Evolutionary conservation across 2,329 filamentous ascomycete species (phyloP).

Genomic region (Calonectria hawksworthii): DNA sequence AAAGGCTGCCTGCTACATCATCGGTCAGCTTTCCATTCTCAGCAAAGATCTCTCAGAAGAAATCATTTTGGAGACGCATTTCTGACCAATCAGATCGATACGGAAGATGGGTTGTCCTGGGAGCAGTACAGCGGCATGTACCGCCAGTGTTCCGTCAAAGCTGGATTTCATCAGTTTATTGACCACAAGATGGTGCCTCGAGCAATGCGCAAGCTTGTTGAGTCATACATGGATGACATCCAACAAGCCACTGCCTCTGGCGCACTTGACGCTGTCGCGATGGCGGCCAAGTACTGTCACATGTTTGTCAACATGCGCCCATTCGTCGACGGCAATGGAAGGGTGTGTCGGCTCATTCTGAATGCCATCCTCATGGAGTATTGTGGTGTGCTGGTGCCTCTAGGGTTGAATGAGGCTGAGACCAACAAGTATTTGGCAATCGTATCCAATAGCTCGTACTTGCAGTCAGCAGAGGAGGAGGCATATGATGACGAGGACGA

Average conservation of each 20-base stretch:
- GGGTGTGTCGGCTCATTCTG: slow-evolving; percentile 49
- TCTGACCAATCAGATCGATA: neutral
- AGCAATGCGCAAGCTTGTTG: neutral
- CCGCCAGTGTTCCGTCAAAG: neutral
- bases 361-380: slow-evolving; percentile 52
- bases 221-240: neutral
- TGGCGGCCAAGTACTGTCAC: slow-evolving; percentile 42
- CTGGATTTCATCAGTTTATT: neutral
- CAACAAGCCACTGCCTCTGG: neutral
- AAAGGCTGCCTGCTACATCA: neutral
- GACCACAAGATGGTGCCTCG: neutral
- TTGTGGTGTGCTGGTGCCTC: neutral
- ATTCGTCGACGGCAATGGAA: slow-evolving; percentile 54
- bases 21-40: neutral
- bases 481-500: neutral
- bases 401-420: neutral
- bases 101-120: neutral
- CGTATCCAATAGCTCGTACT: neutral
- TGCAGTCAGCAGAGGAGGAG: neutral
- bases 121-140: neutral
- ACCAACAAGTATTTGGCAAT: neutral
- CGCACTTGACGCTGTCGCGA: neutral
- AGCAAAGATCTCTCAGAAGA: neutral
- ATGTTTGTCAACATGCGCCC: slow-evolving; percentile 52
- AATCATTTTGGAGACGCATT: neutral